Base-by-base conservation (phyloP, 2,329 filamentous ascomycete genomes). In the Colletotrichum theobromicola region DNA sequence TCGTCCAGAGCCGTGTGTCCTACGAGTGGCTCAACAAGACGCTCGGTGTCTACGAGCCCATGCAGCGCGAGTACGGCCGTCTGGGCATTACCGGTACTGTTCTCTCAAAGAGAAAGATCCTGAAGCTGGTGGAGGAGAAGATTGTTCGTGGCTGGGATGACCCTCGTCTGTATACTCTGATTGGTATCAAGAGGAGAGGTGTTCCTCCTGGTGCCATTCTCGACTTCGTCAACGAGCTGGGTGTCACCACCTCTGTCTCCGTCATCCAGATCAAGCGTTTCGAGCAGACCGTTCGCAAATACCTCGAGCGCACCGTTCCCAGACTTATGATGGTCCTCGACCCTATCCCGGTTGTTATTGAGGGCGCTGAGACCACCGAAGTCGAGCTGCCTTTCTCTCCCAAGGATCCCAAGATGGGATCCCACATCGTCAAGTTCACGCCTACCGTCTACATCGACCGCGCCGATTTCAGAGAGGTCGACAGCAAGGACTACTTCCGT, bases 1-100 rank as follows among this genome's bases (percentile, higher is more conserved):
- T 98, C 80, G 92, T 96, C 77, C 91, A 94, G 66, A 94, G 94
- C 24, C 88, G 96, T 74, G 93, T 94, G 61, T 97, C 94, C 50
- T 99, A 98, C 81, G 96, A 98, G 81, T 98, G 91, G 91, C 87
- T 98, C 37, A 94, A 97, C 83, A 92, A 95, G 83, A 90, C 91
- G 13, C 72, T 88, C 98, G 16, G 94, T 92, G 42, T 92, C 71
- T 98, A 97, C 84, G 91, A 95, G 80, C 95, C 96, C 1, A 98
- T 98, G 95, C 96, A 98, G 89, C 89, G 96, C 82, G 96, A 98
- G 85, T 97, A 90, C 78, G 90, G 86, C 68, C 91, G 94, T 76
- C 87, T 96, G 35, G 68, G 68, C 30, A 74, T 76, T 46, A 75
- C 71, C 24, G 74, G 96, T 18, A 98, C 96, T 0, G 93, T 98